phyloP scores from a whole-genome alignment of 2,329 filamentous ascomycete genomes.

The Talaromyces islandicus region DNA sequence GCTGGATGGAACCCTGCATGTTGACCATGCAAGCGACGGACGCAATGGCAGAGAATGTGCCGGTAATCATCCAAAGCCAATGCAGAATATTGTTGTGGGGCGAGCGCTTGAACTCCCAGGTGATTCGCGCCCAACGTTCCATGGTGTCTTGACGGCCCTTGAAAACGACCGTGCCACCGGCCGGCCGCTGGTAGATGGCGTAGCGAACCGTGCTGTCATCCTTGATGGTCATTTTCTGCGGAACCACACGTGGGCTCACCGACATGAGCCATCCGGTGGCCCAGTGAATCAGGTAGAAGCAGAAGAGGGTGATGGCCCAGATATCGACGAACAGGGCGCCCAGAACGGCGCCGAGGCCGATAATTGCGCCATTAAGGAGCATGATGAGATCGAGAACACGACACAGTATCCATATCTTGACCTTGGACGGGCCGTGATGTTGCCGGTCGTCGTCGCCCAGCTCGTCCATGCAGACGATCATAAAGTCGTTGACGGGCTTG shows the following conservation, averaged over 20 bases:
- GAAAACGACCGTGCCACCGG: conserved; percentile 28
- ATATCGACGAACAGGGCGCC: conserved; percentile 21
- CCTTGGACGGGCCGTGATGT: conserved; percentile 4
- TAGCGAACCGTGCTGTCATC: conserved; percentile 16
- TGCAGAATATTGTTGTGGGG: conserved; percentile 17
- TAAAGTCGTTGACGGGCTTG: conserved; percentile 23
- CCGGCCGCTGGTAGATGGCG: conserved; percentile 25
- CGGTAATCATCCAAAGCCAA: conserved; percentile 24
- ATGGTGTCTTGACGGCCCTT: conserved; percentile 22
- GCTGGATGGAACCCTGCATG: conserved; percentile 25
- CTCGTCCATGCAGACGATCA: conserved; percentile 20
- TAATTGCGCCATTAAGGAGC: conserved; percentile 19
- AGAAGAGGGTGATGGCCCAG: conserved; percentile 25
- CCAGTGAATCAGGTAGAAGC: conserved; percentile 25
- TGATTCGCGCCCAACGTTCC: conserved; percentile 25
- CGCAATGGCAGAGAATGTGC: conserved; percentile 20
- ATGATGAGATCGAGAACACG: conserved; percentile 17
- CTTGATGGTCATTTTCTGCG: conserved; percentile 11
- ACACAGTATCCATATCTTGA: conserved; percentile 13
- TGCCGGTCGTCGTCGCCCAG: neutral
- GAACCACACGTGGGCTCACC: conserved; percentile 17
- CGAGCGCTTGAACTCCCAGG: conserved; percentile 21
- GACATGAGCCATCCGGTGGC: conserved; percentile 20
- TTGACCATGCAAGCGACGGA: conserved; percentile 32
- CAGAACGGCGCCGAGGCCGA: conserved; percentile 19